A percentile compares a stretch with the other conserved stretches of the same genome.
Conservation (phyloP, 202 grass and related monocot species). For the Carex arenaria region DNA sequence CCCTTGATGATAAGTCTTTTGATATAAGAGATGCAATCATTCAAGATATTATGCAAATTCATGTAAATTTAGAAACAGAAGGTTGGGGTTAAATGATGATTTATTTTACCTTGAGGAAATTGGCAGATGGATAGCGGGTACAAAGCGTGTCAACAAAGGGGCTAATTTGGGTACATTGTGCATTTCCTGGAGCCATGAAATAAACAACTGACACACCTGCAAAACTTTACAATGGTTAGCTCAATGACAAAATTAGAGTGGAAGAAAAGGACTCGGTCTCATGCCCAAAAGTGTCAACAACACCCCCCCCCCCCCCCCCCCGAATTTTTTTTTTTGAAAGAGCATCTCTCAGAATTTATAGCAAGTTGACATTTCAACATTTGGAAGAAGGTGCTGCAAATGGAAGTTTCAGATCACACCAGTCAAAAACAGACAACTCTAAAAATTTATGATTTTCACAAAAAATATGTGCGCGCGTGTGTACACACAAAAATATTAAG, state of each 20-base stretch:
- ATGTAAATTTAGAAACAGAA: neutral
- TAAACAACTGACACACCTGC: slow-evolving; percentile 80
- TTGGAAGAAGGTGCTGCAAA: neutral
- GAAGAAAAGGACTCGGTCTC: neutral
- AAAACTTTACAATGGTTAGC: slow-evolving; percentile 1
- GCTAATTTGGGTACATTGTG: slow-evolving; percentile 65
- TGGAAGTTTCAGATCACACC: neutral
- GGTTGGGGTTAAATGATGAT: neutral
- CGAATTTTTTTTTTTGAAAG: neutral
- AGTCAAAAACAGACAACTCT: neutral
- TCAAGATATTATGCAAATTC: neutral
- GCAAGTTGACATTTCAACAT: neutral
- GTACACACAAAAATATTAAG: neutral
- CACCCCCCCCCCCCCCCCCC: neutral
- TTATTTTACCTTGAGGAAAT: slow-evolving; percentile 74
- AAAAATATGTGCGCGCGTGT: too few species aligned
- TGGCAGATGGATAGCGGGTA: slow-evolving; percentile 73
- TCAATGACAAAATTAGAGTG: neutral
- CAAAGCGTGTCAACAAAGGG: slow-evolving; percentile 68
- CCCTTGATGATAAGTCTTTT: neutral
- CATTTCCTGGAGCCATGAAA: slow-evolving; percentile 70
- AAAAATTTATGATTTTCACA: too few species aligned
- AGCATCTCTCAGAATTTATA: neutral
- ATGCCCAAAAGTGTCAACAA: neutral
- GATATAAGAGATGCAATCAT: slow-evolving; percentile 4